Evolutionary conservation across 208 protist genomes (phyloP).

Genomic region (Leptomonas seymouri): DNA sequence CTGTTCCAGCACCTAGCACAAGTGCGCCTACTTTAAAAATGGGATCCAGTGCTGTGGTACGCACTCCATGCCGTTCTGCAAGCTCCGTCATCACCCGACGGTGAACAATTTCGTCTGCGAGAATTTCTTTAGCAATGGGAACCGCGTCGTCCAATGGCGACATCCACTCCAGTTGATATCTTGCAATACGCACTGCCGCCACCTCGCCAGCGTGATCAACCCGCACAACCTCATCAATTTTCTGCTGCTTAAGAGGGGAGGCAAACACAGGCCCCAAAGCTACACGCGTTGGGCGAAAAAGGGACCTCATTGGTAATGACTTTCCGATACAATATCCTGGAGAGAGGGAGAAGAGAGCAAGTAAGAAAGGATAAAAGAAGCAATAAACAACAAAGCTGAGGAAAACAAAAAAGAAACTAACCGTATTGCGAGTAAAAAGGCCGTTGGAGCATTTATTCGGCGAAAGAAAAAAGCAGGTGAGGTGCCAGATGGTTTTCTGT

Average conservation of each 20-base stretch:
- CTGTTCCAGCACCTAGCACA: conserved; percentile 72
- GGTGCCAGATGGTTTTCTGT: too few relatives aligned
- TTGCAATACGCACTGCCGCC: conserved; percentile 77
- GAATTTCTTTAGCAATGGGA: conserved; percentile 77
- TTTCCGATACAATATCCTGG: background rate
- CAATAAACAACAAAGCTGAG: background rate
- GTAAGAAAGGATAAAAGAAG: background rate
- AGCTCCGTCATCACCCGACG: conserved; percentile 76
- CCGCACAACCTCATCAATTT: conserved; percentile 81
- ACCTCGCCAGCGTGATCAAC: conserved; percentile 88
- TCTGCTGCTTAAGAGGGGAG: conserved; percentile 53
- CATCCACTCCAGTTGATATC: conserved; percentile 79
- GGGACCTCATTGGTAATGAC: conserved; percentile 26
- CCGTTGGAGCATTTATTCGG: too few relatives aligned
- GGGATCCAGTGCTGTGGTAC: conserved; percentile 66
- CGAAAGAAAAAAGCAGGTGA: too few relatives aligned
- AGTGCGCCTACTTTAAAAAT: conserved; percentile 77
- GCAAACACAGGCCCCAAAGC: conserved; percentile 44
- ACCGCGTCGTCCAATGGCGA: conserved; percentile 70
- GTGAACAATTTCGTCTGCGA: conserved; percentile 81
- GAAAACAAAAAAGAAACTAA: too few relatives aligned
- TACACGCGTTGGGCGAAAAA: conserved; percentile 16
- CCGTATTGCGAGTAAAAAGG: too few relatives aligned
- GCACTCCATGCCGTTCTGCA: conserved; percentile 64
- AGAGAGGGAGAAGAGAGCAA: background rate